Evolutionary conservation across 495 filamentous ascomycete genomes (phyloP).

Genomic region (Venustampulla echinocandica): DNA sequence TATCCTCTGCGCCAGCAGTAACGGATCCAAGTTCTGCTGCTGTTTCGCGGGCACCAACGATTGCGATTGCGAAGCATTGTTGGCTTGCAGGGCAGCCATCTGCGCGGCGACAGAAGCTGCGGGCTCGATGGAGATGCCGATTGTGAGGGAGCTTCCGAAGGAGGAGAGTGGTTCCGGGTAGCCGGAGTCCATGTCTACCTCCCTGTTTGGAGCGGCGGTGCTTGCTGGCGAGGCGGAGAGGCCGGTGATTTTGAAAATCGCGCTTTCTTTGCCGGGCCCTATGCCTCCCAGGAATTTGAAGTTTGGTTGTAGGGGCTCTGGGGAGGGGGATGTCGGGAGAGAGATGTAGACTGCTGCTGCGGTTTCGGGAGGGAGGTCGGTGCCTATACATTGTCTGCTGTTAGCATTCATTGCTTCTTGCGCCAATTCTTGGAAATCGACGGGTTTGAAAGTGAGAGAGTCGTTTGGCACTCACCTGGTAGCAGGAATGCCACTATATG

Average conservation of each 20-base stretch:
- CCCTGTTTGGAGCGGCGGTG: background rate
- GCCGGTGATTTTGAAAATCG: conserved; percentile 64
- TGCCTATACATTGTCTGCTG: conserved; percentile 32
- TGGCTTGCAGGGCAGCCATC: conserved; percentile 44
- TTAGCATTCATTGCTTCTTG: background rate
- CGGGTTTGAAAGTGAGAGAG: too few relatives aligned
- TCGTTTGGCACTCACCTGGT: conserved; percentile 35
- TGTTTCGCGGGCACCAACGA: conserved; percentile 12
- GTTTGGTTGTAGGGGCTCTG: conserved; percentile 28
- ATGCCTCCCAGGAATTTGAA: conserved; percentile 84
- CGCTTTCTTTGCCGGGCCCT: conserved; percentile 77
- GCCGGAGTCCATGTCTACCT: conserved; percentile 22
- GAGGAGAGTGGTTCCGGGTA: conserved; percentile 6
- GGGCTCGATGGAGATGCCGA: conserved; percentile 81
- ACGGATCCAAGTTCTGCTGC: conserved; percentile 43
- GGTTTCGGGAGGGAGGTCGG: conserved; percentile 60
- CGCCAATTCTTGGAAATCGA: too few relatives aligned
- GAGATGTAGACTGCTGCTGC: conserved; percentile 86
- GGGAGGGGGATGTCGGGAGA: conserved; percentile 39
- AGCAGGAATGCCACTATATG: conserved; percentile 88
- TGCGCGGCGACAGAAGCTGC: conserved; percentile 59
- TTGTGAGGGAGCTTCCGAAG: conserved; percentile 39
- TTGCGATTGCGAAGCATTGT: conserved; percentile 26
- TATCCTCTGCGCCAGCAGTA: conserved; percentile 80
- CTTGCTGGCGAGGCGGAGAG: background rate